Conservation (phyloP, 163 green algal species). For the Chloromonas sp. region DNA sequence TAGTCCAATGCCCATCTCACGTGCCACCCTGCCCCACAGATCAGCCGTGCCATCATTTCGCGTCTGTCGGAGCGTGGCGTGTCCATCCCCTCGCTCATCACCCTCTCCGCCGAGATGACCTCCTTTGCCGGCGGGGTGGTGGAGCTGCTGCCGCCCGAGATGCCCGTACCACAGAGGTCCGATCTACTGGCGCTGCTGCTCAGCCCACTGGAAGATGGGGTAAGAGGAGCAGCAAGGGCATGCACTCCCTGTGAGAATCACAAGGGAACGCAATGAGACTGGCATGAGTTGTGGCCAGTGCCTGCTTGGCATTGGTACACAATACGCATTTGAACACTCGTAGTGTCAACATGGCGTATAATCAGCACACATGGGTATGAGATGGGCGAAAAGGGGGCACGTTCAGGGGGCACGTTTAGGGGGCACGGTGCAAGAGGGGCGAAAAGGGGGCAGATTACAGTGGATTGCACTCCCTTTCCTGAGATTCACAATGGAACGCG, state of each 20-base stretch:
- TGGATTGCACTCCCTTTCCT: too few species aligned
- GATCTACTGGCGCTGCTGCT: background rate
- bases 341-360: too few species aligned
- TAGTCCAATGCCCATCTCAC: too few species aligned
- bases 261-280: too few species aligned
- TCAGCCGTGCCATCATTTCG: slow-evolving; percentile 11
- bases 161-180: background rate
- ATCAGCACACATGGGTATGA: too few species aligned
- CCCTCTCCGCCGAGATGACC: slow-evolving; percentile 12
- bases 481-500: too few species aligned
- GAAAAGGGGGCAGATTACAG: too few species aligned
- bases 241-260: too few species aligned
- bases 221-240: background rate
- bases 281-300: too few species aligned
- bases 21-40: slow-evolving; percentile 7
- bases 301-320: too few species aligned
- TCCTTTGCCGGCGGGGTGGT: slow-evolving; percentile 7
- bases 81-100: slow-evolving; percentile 6
- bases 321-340: too few species aligned
- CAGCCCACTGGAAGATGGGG: slow-evolving; percentile 28
- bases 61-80: slow-evolving; percentile 2
- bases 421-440: background rate
- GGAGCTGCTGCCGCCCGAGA: slow-evolving; percentile 16
- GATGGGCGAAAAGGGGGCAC: too few species aligned
- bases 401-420: background rate